Percentiles rank a stretch among this genome's conserved stretches.
Evolutionary conservation across 164 flowering plant species (phyloP).

Genomic region (Liquidambar formosana): DNA sequence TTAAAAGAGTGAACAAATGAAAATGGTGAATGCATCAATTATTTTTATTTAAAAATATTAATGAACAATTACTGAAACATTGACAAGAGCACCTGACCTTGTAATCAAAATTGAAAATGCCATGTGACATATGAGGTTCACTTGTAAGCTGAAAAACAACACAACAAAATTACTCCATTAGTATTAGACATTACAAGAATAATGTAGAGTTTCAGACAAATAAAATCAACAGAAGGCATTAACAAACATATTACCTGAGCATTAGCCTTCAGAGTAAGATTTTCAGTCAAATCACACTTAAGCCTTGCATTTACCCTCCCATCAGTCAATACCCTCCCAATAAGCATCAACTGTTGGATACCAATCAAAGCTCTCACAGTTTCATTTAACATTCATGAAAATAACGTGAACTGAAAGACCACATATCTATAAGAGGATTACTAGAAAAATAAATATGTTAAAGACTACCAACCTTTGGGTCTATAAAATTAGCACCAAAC

Average conservation of each 20-base stretch:
- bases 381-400: too few species aligned
- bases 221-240: background rate
- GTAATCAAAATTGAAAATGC: constrained; percentile 81
- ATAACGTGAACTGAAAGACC: background rate
- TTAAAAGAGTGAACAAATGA: background rate
- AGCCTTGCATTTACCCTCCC: constrained; percentile 82
- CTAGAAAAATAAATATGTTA: background rate
- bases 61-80: background rate
- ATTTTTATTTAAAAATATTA: background rate
- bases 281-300: constrained; percentile 75
- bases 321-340: constrained; percentile 83
- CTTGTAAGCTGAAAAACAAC: constrained; percentile 62
- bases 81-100: constrained; percentile 48
- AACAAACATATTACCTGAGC: constrained; percentile 55
- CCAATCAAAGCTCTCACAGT: too few species aligned
- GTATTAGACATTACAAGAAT: background rate
- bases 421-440: too few species aligned
- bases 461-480: constrained; percentile 66
- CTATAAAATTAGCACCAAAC: constrained; percentile 90
- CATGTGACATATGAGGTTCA: constrained; percentile 94
- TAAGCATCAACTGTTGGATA: constrained; percentile 66
- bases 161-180: constrained; percentile 7
- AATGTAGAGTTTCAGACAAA: background rate
- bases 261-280: constrained; percentile 72
- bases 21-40: background rate